phyloP scores from a whole-genome alignment of 108 stramenopile species.

The Cyclotella atomus region DNA sequence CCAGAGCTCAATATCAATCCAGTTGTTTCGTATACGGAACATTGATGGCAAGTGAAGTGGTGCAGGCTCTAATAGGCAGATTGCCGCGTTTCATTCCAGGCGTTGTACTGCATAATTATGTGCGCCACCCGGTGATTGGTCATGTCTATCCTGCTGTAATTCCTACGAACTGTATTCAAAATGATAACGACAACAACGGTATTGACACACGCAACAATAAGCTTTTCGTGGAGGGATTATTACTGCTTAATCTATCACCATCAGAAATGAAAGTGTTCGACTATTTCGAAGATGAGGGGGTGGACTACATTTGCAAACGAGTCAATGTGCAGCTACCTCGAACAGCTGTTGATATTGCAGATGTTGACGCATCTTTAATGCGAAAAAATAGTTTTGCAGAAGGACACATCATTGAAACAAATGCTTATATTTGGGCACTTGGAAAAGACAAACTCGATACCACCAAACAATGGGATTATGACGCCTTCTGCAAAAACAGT shows the following conservation, averaged over 20 bases:
- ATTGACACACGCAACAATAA: neutral
- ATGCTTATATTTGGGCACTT: constrained; percentile 62
- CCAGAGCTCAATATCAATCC: constrained; percentile 9
- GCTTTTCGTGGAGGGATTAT: constrained; percentile 37
- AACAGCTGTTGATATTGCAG: neutral
- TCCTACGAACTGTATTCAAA: neutral
- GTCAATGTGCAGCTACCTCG: constrained; percentile 39
- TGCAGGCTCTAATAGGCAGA: constrained; percentile 55
- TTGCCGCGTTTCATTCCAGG: constrained; percentile 13
- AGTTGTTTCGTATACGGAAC: constrained; percentile 81
- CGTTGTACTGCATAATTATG: constrained; percentile 38
- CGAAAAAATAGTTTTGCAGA: neutral
- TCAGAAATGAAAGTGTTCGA: constrained; percentile 61
- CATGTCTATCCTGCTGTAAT: constrained; percentile 67
- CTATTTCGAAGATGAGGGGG: constrained; percentile 67
- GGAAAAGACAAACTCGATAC: constrained; percentile 42
- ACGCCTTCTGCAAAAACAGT: constrained; percentile 45
- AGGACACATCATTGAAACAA: constrained; percentile 14
- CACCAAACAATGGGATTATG: constrained; percentile 53
- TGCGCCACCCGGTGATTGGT: constrained; percentile 59
- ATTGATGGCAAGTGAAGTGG: constrained; percentile 65
- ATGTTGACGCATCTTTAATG: neutral
- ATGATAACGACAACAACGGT: neutral
- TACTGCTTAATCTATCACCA: constrained; percentile 46
- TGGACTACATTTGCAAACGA: constrained; percentile 56